Conservation (phyloP, 2,329 filamentous ascomycete genomes). For the Fusarium dlaminii region DNA sequence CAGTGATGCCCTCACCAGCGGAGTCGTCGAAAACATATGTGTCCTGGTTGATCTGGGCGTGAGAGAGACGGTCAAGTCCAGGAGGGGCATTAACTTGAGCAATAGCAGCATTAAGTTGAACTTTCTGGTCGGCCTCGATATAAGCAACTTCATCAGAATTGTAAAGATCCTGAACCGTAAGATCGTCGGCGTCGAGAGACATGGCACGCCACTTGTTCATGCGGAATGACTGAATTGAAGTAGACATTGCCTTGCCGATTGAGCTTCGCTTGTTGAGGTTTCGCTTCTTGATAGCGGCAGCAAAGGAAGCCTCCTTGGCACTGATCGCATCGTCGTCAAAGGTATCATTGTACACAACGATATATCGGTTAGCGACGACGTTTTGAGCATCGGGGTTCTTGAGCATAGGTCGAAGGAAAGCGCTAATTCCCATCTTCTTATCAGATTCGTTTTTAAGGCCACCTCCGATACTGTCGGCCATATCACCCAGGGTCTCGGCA, state of each 20-base stretch:
- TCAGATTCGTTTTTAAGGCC: constrained; percentile 21
- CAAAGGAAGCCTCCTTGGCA: constrained; percentile 60
- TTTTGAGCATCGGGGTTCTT: constrained; percentile 59
- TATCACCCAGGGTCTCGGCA: constrained; percentile 20
- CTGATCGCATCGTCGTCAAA: constrained; percentile 59
- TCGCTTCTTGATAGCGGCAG: constrained; percentile 62
- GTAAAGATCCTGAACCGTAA: constrained; percentile 60
- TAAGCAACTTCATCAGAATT: constrained; percentile 60
- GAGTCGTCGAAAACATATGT: constrained; percentile 60
- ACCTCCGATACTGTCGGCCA: constrained; percentile 24
- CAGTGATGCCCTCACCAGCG: constrained; percentile 65
- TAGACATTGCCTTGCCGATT: constrained; percentile 59
- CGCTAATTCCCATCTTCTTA: constrained; percentile 37
- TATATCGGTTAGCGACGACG: constrained; percentile 66
- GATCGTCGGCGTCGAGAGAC: constrained; percentile 61
- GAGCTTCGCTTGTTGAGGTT: constrained; percentile 64
- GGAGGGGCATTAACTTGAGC: constrained; percentile 63
- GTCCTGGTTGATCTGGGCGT: constrained; percentile 46
- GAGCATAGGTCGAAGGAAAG: constrained; percentile 53
- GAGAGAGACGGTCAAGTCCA: constrained; percentile 64
- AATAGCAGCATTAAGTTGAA: constrained; percentile 55
- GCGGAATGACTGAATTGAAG: constrained; percentile 56
- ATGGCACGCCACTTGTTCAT: constrained; percentile 64
- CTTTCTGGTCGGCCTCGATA: constrained; percentile 61
- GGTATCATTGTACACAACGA: constrained; percentile 71